These are phyloP conservation scores for Mucor racemosus DNA, from an alignment of 371 early-diverging fungal species.

Conservation along the genomic window DNA sequence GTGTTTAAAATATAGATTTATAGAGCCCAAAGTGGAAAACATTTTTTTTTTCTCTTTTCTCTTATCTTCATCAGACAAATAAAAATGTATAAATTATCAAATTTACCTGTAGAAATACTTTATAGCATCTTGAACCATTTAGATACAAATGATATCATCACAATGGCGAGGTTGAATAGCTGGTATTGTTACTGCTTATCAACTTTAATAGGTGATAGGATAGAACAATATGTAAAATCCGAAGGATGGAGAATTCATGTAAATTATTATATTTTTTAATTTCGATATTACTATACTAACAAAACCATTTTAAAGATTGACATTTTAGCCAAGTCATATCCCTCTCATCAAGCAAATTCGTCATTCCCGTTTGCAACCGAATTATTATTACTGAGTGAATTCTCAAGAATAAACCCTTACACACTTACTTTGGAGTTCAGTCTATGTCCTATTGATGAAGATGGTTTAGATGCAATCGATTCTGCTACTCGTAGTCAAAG, in stretches of 20 bases:
- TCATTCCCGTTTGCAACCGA: conserved; percentile 22
- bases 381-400: conserved; percentile 22
- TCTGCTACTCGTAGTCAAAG: neutral
- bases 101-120: conserved; percentile 27
- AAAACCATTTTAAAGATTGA: conserved; percentile 13
- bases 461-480: conserved; percentile 20
- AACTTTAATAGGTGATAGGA: conserved; percentile 21
- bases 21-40: neutral
- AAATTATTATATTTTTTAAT: neutral
- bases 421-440: conserved; percentile 28
- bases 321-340: conserved; percentile 27
- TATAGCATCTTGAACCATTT: conserved; percentile 16
- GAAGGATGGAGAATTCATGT: conserved; percentile 35
- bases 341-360: conserved; percentile 3
- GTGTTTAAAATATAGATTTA: neutral
- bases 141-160: conserved; percentile 16
- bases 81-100: conserved; percentile 27
- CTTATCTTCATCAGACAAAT: neutral
- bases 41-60: conserved; percentile 11
- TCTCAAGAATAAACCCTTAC: conserved; percentile 18
- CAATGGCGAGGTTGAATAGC: conserved; percentile 23
- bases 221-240: conserved; percentile 8
- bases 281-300: neutral
- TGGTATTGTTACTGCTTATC: conserved; percentile 34
- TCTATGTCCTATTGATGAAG: conserved; percentile 23